Evolutionary conservation across 169 alveolate species (phyloP), one percentile per base, ranked within the genome.

Genomic region (Plasmodium adleri): DNA sequence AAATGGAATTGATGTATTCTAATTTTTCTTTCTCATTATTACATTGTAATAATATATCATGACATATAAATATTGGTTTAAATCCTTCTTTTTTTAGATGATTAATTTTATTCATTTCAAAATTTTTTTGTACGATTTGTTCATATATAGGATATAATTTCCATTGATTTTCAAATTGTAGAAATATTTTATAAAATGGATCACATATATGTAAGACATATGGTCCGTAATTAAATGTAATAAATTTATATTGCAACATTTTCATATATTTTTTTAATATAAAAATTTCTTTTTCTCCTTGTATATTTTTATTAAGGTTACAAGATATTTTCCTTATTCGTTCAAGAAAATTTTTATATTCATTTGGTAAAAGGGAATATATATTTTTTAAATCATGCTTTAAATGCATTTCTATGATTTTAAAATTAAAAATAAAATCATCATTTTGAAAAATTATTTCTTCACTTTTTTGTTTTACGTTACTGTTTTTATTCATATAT

Each of bases 251-350:
- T 26, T 80, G 54, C 70, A 80, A 71, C 56, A 80, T 28, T 62
- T 80, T 80, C 73, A 80, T 68, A 68, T 80, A 80, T 80, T 80
- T 80, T 72, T 80, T 80, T 80, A 80, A 80, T 54, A 80, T 80
- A 62, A 52, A 80, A 54, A 80, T 80, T 80, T 67, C 80, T 28
- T 80, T 80, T 68, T 80, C 90, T 39, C 90, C 90, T 80, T 80
- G 90, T 60, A 68, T 32, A 68, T 68, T 67, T 68, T 80, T 80
- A 62, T 80, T 66, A 67, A 63, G 24, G 62, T 10, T 80, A 80
- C 70, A 80, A 22, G 90, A 49, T 24, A 58, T 45, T 20, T 45
- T 68, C 17, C 83, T 39, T 17, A 80, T 60, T 67, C 70, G 66
- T 68, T 68, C 74, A 80, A 80, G 90, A 49, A 80, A 80, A n/a